These are phyloP conservation scores for Citrullus colocynthis DNA, from an alignment of 306 rosid genomes.

Conservation along the genomic window DNA sequence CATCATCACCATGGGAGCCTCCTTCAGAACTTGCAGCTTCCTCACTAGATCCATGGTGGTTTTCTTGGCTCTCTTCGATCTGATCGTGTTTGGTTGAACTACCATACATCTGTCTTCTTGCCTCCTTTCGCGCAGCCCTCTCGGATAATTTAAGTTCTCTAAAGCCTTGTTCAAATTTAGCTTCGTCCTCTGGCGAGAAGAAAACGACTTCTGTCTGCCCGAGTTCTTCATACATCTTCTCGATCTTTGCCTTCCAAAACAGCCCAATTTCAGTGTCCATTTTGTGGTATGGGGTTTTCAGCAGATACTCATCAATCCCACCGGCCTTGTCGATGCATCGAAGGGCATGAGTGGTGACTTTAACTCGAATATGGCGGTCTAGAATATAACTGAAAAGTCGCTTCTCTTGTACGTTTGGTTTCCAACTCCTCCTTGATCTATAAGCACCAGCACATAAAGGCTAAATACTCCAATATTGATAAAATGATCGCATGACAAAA, in stretches of 20 bases:
- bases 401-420: constrained; percentile 88
- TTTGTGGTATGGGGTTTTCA: constrained; percentile 81
- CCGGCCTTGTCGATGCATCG: constrained; percentile 92
- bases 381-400: constrained; percentile 83
- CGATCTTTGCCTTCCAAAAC: constrained; percentile 83
- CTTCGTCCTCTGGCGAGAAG: constrained; percentile 63
- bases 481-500: neutral
- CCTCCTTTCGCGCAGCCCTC: constrained; percentile 46
- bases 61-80: constrained; percentile 20
- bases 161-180: constrained; percentile 50
- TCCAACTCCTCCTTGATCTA: constrained; percentile 83
- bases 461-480: neutral
- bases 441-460: constrained; percentile 18
- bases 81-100: constrained; percentile 31
- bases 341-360: constrained; percentile 85
- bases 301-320: constrained; percentile 88
- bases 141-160: constrained; percentile 49
- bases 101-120: constrained; percentile 35
- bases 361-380: constrained; percentile 74
- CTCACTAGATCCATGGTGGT: constrained; percentile 16
- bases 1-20: constrained; percentile 18
- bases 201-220: constrained; percentile 57
- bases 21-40: constrained; percentile 11
- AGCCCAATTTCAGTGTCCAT: constrained; percentile 92
- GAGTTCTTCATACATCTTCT: constrained; percentile 69